These are phyloP conservation scores for Erucastrum elatum DNA, from an alignment of 345 rosid genomes.

Conservation along the genomic window DNA sequence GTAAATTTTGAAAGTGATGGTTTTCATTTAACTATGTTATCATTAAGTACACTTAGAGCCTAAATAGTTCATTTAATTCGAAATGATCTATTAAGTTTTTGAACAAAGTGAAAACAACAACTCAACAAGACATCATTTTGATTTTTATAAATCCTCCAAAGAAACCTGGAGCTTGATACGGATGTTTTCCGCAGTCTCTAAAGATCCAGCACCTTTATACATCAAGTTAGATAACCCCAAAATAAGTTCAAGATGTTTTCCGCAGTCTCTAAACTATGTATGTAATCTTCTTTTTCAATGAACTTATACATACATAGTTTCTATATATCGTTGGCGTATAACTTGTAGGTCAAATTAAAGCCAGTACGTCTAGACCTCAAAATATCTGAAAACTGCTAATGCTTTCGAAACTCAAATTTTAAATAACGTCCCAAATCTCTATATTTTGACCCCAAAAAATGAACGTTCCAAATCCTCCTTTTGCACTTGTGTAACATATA, in stretches of 20 bases:
- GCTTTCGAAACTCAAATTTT: not conserved
- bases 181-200: not conserved
- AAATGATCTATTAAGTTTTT: not conserved
- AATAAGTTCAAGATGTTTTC: too few relatives aligned
- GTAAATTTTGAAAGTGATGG: not conserved
- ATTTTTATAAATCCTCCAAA: not conserved
- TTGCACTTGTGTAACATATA: not conserved
- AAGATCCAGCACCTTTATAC: not conserved
- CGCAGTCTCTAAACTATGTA: too few relatives aligned
- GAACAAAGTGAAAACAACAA: not conserved
- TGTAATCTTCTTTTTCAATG: too few relatives aligned
- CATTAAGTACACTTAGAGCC: not conserved
- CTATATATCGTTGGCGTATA: not conserved
- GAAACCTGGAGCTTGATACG: not conserved
- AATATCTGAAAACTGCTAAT: not conserved
- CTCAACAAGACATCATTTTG: not conserved
- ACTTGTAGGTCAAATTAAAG: not conserved
- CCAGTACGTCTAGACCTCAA: not conserved
- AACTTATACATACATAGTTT: not conserved
- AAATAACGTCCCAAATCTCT: not conserved
- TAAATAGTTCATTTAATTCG: not conserved
- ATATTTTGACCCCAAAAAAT: too few relatives aligned
- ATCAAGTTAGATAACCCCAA: not conserved
- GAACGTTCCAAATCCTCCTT: not conserved
- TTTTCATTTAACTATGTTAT: not conserved